Evolutionary conservation across 208 protist genomes (phyloP).

Genomic region (Willaertia magna): DNA sequence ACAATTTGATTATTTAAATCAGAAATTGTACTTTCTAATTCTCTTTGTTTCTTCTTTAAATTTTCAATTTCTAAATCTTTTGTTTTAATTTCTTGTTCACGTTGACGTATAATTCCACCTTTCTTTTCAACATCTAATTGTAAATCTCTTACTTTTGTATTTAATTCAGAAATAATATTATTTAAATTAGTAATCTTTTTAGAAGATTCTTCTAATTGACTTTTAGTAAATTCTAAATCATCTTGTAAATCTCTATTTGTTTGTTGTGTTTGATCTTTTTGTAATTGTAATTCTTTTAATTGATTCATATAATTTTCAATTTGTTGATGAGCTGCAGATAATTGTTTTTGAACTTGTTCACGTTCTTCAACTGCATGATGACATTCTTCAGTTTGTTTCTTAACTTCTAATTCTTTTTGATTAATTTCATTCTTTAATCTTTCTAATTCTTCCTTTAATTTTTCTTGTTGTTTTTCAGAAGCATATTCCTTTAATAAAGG

Average conservation of each 20-base stretch:
- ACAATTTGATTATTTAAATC: not conserved
- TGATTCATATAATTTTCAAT: not conserved
- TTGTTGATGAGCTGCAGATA: not conserved
- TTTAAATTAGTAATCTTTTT: not conserved
- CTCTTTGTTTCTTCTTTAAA: not conserved
- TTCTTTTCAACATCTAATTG: not conserved
- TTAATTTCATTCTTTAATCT: not conserved
- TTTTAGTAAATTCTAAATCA: not conserved
- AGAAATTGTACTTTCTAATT: not conserved
- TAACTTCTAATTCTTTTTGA: not conserved
- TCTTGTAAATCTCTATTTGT: not conserved
- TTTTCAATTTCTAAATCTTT: not conserved
- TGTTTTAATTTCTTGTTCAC: not conserved
- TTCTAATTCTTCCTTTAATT: conserved; percentile 33
- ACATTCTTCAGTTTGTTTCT: not conserved
- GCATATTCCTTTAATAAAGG: conserved; percentile 30
- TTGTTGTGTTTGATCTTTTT: not conserved
- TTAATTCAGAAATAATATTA: conserved; percentile 20
- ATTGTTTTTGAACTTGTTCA: not conserved
- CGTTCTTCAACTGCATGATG: not conserved
- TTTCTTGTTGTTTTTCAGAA: conserved; percentile 34
- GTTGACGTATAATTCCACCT: not conserved
- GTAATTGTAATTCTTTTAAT: not conserved
- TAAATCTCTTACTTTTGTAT: conserved; percentile 28
- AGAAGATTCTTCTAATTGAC: not conserved